Conservation (phyloP, 2,329 filamentous ascomycete species). For the Fusarium fracticaudum region DNA sequence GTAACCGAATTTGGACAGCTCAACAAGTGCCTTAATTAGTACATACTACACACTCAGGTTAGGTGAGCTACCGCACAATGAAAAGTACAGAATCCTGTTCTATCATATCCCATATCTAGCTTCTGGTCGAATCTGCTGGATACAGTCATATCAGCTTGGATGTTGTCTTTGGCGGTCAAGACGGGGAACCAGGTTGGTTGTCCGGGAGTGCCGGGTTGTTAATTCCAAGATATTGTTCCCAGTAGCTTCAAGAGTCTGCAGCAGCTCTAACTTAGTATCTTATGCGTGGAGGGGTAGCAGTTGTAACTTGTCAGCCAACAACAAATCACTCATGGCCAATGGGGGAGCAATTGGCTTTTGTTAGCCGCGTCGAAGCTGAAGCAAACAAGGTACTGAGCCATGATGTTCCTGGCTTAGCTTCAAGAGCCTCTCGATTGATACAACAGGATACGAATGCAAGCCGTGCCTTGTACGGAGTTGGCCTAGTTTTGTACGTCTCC, state of each 20-base stretch:
- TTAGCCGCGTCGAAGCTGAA: conserved; percentile 5
- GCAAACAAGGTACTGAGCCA: conserved; percentile 1
- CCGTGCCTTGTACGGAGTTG: conserved; percentile 18
- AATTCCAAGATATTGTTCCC: conserved; percentile 16
- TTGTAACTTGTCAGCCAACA: conserved; percentile 15
- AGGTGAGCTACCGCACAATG: neutral
- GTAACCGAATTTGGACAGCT: conserved; percentile 35
- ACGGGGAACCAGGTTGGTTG: conserved; percentile 26
- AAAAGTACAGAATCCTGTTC: neutral
- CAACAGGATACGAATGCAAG: conserved; percentile 12
- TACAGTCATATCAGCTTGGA: conserved; percentile 3
- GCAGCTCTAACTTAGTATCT: neutral
- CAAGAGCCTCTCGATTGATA: conserved; percentile 6
- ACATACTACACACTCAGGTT: neutral
- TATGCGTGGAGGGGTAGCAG: neutral
- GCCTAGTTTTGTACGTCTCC: conserved; percentile 26
- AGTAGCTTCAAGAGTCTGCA: conserved; percentile 5
- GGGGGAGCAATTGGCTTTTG: conserved; percentile 30
- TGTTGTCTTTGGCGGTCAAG: conserved; percentile 31
- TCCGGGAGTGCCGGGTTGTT: conserved; percentile 15
- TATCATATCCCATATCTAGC: neutral
- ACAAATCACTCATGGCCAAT: conserved; percentile 31
- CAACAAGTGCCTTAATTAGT: conserved; percentile 23
- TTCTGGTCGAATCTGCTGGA: neutral
- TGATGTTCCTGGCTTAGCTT: conserved; percentile 31